phyloP scores from a whole-genome alignment of 1,139 yeast species.

The Debaryomyces coudertii region DNA sequence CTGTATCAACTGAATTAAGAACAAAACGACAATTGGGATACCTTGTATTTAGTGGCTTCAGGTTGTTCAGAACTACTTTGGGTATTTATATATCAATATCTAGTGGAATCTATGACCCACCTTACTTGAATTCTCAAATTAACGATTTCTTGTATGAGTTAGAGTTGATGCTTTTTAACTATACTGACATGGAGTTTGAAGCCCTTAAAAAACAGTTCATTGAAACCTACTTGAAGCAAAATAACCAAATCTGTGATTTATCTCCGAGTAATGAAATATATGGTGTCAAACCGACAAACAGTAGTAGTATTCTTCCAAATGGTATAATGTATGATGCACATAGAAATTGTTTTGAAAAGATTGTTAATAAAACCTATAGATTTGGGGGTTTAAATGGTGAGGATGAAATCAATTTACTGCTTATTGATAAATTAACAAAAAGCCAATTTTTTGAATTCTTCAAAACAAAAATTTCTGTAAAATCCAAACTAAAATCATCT shows the following conservation, averaged over 20 bases:
- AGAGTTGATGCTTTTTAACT: conserved; percentile 25
- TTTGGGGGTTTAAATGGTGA: conserved; percentile 36
- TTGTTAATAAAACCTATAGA: conserved; percentile 42
- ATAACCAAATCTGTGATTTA: conserved; percentile 12
- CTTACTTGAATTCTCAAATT: conserved; percentile 42
- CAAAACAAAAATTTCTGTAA: conserved; percentile 35
- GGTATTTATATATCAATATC: conserved; percentile 59
- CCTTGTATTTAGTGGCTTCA: conserved; percentile 55
- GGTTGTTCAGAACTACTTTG: conserved; percentile 51
- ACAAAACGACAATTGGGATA: conserved; percentile 50
- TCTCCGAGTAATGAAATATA: conserved; percentile 25
- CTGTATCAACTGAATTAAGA: conserved; percentile 51
- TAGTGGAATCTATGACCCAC: conserved; percentile 46
- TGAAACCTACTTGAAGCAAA: conserved; percentile 19
- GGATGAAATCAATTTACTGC: conserved; percentile 34
- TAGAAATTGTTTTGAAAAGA: conserved; percentile 51
- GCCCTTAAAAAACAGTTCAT: conserved; percentile 40
- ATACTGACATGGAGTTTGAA: conserved; percentile 37
- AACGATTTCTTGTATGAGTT: conserved; percentile 48
- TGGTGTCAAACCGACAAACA: conserved; percentile 24
- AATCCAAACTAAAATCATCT: conserved; percentile 35
- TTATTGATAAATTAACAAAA: conserved; percentile 29
- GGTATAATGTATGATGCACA: conserved; percentile 41
- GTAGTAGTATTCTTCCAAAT: conserved; percentile 30
- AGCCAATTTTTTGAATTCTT: conserved; percentile 36